Conservation (phyloP, 345 rosid species). For the Populus deltoides region DNA sequence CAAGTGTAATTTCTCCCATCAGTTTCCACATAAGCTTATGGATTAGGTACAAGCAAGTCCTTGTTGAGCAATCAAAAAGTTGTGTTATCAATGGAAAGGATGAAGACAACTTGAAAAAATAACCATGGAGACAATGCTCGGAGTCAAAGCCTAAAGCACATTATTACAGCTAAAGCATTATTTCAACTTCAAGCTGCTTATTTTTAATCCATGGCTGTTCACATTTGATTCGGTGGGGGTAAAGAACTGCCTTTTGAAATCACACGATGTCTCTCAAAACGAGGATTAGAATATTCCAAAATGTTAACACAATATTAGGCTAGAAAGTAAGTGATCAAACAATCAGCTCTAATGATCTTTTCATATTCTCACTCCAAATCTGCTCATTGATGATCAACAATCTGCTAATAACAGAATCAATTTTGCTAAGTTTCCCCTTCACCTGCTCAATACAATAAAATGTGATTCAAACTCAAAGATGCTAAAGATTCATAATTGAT, state of each 20-base stretch:
- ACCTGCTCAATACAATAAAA: not conserved
- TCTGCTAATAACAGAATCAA: not conserved
- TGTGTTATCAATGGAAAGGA: not conserved
- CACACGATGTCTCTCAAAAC: not conserved
- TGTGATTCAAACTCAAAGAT: not conserved
- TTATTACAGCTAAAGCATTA: not conserved
- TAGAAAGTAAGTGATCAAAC: not conserved
- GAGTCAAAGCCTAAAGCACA: not conserved
- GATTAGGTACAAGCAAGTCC: constrained; percentile 1
- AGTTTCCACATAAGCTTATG: not conserved
- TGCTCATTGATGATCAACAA: not conserved
- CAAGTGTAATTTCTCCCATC: not conserved
- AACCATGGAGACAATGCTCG: not conserved
- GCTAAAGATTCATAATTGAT: not conserved
- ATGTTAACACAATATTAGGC: not conserved
- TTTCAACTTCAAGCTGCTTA: not conserved
- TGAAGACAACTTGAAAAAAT: not conserved
- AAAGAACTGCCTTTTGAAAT: too few relatives aligned
- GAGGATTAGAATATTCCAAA: not conserved
- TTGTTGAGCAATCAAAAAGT: not conserved
- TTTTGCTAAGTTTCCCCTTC: not conserved
- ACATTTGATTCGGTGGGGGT: not conserved
- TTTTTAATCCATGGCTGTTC: not conserved
- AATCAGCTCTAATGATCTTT: not conserved
- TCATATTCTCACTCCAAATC: not conserved